Evolutionary conservation across 164 flowering plant genomes (phyloP), one percentile per base, ranked within the genome.

Genomic region (Buxus sempervirens): DNA sequence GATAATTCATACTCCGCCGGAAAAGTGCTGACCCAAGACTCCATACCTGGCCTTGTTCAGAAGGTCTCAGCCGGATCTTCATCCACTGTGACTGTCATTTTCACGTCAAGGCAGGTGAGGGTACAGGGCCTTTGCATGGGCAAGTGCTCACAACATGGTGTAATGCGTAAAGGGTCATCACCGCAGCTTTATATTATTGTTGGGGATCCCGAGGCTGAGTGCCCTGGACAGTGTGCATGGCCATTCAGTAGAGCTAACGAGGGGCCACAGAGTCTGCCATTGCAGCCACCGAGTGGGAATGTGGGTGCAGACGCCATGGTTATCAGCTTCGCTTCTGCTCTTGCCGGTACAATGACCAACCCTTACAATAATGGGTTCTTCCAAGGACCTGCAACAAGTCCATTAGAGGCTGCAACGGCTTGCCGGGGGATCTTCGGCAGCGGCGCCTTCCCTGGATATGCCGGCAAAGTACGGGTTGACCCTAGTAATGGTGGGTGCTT

Each of bases 151-250:
- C 1, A 20, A 0, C 85, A 84, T 27, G 82, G 80, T 3, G 26
- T 51, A 6, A 0, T 66, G 0, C 81, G 81, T 49, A 64, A 60
- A 0, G 41, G 32, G 27, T 45, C 20, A 0, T 45, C 20, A 1
- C 22, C 27, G 12, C 74, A 70, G 10, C 57, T 74, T 1, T 84
- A 78, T 65, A 59, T 81, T 2, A 8, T 76, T 1, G 76, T 81
- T 0, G 83, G 83, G 41, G 75, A 82, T 74, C 84, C 86, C 0
- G 80, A 77, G 45, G 49, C 70, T 1, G 78, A 74, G 66, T 84
- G 88, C 69, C 88, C 88, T 0, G 81, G 74, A 4, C 70, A 57
- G 1, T 85, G 89, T 51, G 85, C 73, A 4, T 82, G 81, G 82
- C 89, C 89, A 0, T 85, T 82, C 73, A 56, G 62, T 65, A 42